Evolutionary conservation across 2,329 filamentous ascomycete genomes (phyloP).

Genomic region (Microcyclospora pomicola): DNA sequence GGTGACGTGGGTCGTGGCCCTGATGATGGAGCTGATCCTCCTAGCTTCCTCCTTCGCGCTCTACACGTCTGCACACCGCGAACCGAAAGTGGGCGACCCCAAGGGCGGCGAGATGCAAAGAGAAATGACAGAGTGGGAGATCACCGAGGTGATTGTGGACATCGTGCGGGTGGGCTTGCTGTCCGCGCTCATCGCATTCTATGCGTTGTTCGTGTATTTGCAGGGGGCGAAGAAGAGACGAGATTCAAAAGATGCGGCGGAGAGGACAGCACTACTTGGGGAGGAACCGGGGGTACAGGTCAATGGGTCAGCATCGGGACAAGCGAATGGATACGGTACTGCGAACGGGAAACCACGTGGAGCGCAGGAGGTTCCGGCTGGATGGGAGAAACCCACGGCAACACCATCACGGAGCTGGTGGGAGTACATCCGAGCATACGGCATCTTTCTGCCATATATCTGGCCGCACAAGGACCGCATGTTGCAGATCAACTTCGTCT

Average conservation of each 20-base stretch:
- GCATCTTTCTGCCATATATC: constrained; percentile 87
- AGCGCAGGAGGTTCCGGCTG: constrained; percentile 47
- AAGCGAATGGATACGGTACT: constrained; percentile 35
- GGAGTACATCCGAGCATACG: constrained; percentile 88
- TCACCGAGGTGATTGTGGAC: constrained; percentile 52
- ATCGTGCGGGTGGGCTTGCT: constrained; percentile 56
- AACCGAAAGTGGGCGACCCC: constrained; percentile 40
- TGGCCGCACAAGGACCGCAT: constrained; percentile 74
- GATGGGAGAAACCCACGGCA: constrained; percentile 80
- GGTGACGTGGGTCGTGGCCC: constrained; percentile 59
- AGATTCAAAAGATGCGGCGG: constrained; percentile 32
- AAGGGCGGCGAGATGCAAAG: constrained; percentile 20
- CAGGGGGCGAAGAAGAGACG: constrained; percentile 26
- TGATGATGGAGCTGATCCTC: constrained; percentile 61
- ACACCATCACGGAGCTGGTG: constrained; percentile 84
- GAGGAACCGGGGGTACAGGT: constrained; percentile 22
- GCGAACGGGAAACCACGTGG: constrained; percentile 33
- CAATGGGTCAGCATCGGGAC: constrained; percentile 27
- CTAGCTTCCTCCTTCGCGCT: constrained; percentile 54
- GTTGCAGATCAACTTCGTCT: constrained; percentile 63
- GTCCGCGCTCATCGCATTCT: constrained; percentile 44
- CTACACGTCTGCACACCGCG: constrained; percentile 53
- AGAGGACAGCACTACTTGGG: constrained; percentile 51
- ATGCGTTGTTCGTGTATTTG: constrained; percentile 39
- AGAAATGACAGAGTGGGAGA: constrained; percentile 45